These are phyloP conservation scores for Wickerhamomyces chaumierensis DNA, from an alignment of 805 yeast species.

Conservation along the genomic window DNA sequence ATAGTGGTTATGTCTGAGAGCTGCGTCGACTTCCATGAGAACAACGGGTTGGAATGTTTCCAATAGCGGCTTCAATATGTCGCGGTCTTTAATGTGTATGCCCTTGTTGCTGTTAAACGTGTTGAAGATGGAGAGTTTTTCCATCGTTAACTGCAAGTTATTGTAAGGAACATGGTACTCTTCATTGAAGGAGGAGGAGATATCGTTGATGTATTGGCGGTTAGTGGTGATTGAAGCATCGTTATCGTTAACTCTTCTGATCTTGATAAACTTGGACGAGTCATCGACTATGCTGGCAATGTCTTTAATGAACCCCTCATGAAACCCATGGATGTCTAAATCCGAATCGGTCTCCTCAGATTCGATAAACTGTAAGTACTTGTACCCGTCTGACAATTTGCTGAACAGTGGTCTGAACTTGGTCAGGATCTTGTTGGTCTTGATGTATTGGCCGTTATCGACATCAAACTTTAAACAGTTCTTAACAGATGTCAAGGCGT, in stretches of 20 bases:
- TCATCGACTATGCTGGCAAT: constrained; percentile 24
- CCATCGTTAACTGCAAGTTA: constrained; percentile 21
- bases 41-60: neutral
- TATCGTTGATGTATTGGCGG: constrained; percentile 9
- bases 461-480: constrained; percentile 72
- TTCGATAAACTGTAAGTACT: constrained; percentile 31
- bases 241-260: constrained; percentile 9
- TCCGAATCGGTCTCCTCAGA: constrained; percentile 18
- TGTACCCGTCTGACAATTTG: constrained; percentile 28
- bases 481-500: constrained; percentile 39
- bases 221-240: constrained; percentile 11
- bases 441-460: constrained; percentile 53
- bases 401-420: constrained; percentile 25
- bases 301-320: constrained; percentile 30
- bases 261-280: constrained; percentile 10
- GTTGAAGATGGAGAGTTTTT: constrained; percentile 30
- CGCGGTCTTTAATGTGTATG: constrained; percentile 6
- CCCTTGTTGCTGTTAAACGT: constrained; percentile 21
- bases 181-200: constrained; percentile 11
- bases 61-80: neutral
- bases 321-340: constrained; percentile 28
- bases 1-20: constrained; percentile 21
- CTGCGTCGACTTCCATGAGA: neutral
- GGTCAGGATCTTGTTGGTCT: constrained; percentile 39
- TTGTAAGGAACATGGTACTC: constrained; percentile 8